These are phyloP conservation scores for Solanum bulbocastanum DNA, from an alignment of 257 asterid genomes.

Conservation along the genomic window DNA sequence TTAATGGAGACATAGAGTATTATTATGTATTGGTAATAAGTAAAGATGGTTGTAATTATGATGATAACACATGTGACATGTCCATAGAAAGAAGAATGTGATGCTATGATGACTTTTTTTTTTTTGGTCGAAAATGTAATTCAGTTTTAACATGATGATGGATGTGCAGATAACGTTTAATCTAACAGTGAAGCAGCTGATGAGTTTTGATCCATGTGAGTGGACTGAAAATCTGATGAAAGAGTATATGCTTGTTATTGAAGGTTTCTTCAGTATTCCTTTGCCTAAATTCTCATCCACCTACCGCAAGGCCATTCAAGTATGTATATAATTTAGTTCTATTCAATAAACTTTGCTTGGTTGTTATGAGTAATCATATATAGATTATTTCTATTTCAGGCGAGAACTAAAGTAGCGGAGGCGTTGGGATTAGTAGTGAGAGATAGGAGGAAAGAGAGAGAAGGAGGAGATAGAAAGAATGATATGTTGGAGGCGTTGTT, in stretches of 20 bases:
- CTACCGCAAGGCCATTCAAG: conserved; percentile 83
- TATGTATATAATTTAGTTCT: not conserved
- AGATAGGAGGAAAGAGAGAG: conserved; percentile 58
- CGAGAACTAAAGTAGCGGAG: conserved; percentile 90
- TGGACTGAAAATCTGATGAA: conserved; percentile 97
- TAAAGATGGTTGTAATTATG: not conserved
- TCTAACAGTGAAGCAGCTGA: conserved; percentile 83
- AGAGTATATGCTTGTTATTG: conserved; percentile 95
- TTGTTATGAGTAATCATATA: not conserved
- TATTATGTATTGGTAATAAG: not conserved
- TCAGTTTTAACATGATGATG: not conserved
- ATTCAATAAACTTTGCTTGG: not conserved
- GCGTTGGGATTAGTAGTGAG: conserved; percentile 75
- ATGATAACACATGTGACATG: conserved; percentile 68
- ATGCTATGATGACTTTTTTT: conserved; percentile 13
- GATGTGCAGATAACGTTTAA: conserved; percentile 80
- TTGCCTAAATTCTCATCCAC: conserved; percentile 76
- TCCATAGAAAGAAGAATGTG: conserved; percentile 10
- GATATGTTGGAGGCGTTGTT: conserved; percentile 95
- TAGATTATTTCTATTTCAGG: conserved; percentile 23
- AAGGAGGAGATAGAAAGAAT: conserved; percentile 55
- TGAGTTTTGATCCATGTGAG: conserved; percentile 99
- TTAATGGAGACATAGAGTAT: not conserved
- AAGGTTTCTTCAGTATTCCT: conserved; percentile 90
- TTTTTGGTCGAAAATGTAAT: not conserved